phyloP scores from a whole-genome alignment of 345 rosid genomes.

The Linum trigynum region DNA sequence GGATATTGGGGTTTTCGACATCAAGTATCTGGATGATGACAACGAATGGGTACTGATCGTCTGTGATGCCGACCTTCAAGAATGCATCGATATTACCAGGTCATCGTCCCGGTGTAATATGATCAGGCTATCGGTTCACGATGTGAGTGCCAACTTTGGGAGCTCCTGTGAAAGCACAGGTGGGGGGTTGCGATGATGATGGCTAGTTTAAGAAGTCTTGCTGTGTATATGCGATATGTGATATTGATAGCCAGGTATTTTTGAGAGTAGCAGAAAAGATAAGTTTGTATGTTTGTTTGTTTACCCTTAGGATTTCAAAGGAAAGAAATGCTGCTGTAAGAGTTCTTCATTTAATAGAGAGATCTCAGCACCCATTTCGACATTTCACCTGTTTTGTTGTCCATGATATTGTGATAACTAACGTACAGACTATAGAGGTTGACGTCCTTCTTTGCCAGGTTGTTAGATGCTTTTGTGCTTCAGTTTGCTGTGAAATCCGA shows the following conservation, averaged over 20 bases:
- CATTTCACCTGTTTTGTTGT: too few species aligned
- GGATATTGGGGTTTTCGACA: constrained; percentile 63
- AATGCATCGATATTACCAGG: constrained; percentile 61
- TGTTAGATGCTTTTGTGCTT: too few species aligned
- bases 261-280: neutral
- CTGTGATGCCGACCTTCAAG: constrained; percentile 74
- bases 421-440: too few species aligned
- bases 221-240: too few species aligned
- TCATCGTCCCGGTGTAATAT: constrained; percentile 44
- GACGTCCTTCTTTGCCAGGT: too few species aligned
- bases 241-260: neutral
- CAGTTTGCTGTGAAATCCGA: too few species aligned
- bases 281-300: neutral
- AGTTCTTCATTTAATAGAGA: neutral
- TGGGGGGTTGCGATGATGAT: constrained; percentile 32
- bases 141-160: constrained; percentile 49
- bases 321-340: neutral
- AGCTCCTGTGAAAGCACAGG: constrained; percentile 84
- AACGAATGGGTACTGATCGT: constrained; percentile 74
- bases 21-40: constrained; percentile 81
- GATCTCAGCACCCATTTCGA: too few species aligned
- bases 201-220: neutral
- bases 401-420: too few species aligned
- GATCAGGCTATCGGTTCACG: constrained; percentile 60
- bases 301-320: neutral